Percentiles rank a stretch among this genome's conserved stretches.
These are phyloP conservation scores for Rhodotorula kratochvilovae DNA, from an alignment of 768 basidiomycete genomes.

Conservation along the genomic window DNA sequence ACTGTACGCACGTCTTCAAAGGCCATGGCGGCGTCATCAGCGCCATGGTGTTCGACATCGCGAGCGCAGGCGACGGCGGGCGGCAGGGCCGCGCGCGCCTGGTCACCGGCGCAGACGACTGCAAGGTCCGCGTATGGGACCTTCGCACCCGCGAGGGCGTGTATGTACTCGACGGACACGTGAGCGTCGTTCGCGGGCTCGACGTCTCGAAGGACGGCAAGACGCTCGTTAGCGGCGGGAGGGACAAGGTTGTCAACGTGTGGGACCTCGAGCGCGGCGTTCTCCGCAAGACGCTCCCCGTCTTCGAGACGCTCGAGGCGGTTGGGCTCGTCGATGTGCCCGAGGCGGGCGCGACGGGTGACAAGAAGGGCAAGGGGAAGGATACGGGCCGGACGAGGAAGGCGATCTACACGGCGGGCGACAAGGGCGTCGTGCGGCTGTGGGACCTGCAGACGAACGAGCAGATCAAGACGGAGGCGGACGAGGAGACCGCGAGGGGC, in stretches of 20 bases:
- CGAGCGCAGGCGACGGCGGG: constrained; percentile 50
- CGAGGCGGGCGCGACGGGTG: constrained; percentile 39
- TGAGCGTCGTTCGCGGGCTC: constrained; percentile 85
- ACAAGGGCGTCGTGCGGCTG: constrained; percentile 75
- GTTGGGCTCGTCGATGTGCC: constrained; percentile 38
- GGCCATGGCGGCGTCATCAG: constrained; percentile 97
- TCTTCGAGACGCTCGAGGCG: constrained; percentile 43
- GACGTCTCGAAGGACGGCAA: constrained; percentile 78
- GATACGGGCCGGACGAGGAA: constrained; percentile 30
- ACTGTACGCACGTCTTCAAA: constrained; percentile 87
- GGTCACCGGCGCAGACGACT: constrained; percentile 86
- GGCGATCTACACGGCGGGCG: constrained; percentile 76
- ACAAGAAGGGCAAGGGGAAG: constrained; percentile 47
- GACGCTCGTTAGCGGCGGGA: constrained; percentile 83
- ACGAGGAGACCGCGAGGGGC: constrained; percentile 47
- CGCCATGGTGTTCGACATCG: constrained; percentile 78
- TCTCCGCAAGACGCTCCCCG: constrained; percentile 54
- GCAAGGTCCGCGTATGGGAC: constrained; percentile 86
- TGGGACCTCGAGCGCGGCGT: constrained; percentile 66
- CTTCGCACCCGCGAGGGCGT: constrained; percentile 66
- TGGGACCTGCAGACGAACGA: constrained; percentile 73
- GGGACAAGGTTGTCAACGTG: constrained; percentile 85
- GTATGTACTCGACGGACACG: constrained; percentile 87
- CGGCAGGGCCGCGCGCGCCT: constrained; percentile 59
- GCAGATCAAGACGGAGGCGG: constrained; percentile 57